These are phyloP conservation scores for Moesziomyces globuligerus DNA, from an alignment of 1,284 basidiomycete genomes.

Conservation along the genomic window DNA sequence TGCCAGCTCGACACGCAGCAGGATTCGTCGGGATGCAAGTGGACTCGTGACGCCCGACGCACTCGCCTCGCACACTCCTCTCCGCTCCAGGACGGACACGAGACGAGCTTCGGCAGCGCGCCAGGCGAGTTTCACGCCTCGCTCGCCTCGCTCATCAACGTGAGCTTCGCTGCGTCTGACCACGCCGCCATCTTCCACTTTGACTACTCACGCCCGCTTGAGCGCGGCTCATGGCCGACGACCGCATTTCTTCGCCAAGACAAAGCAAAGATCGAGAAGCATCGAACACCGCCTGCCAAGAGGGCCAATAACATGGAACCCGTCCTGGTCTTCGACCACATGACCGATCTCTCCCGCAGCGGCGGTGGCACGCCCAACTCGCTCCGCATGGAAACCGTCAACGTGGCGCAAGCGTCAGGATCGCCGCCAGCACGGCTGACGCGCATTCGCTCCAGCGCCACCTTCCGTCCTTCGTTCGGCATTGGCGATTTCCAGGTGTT, in stretches of 20 bases:
- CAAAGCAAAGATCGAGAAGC: not conserved
- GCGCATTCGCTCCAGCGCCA: constrained; percentile 20
- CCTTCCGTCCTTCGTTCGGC: constrained; percentile 31
- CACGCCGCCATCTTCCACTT: constrained; percentile 36
- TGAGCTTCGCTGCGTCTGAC: constrained; percentile 19
- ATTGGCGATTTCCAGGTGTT: constrained; percentile 27
- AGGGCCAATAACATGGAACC: constrained; percentile 26
- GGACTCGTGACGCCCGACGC: constrained; percentile 7
- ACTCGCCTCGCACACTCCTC: constrained; percentile 8
- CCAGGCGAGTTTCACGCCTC: constrained; percentile 19
- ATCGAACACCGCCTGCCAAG: not conserved
- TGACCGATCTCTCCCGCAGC: constrained; percentile 22
- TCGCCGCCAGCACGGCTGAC: constrained; percentile 7
- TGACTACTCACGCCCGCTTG: constrained; percentile 11
- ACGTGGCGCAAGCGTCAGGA: not conserved
- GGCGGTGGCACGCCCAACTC: constrained; percentile 16
- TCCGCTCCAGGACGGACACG: too few species aligned
- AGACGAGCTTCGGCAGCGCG: constrained; percentile 5
- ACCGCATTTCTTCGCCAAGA: not conserved
- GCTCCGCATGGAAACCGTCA: constrained; percentile 10
- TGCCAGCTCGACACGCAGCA: constrained; percentile 26
- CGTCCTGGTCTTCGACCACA: constrained; percentile 35
- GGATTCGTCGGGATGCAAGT: constrained; percentile 24
- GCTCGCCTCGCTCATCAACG: constrained; percentile 8
- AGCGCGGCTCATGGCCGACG: constrained; percentile 8